These are phyloP conservation scores for Carex pumila DNA, from an alignment of 176 grass and related monocot genomes.

Conservation along the genomic window DNA sequence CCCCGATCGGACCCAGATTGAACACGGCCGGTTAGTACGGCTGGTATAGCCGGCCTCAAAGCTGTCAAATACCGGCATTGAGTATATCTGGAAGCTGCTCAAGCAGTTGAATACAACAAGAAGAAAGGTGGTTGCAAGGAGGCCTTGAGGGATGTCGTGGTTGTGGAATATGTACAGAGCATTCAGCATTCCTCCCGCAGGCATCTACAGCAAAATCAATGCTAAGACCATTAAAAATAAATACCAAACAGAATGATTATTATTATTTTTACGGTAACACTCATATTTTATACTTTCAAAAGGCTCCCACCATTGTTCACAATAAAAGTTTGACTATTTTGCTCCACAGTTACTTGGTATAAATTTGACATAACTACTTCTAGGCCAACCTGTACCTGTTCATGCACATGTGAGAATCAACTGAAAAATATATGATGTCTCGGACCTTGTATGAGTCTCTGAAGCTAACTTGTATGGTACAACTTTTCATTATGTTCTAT, in stretches of 20 bases:
- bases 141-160: slow-evolving; percentile 54
- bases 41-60: slow-evolving; percentile 87
- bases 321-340: too few species aligned
- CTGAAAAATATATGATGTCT: neutral
- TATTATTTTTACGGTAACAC: neutral
- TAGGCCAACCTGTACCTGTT: neutral
- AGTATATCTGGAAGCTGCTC: slow-evolving; percentile 99
- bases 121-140: slow-evolving; percentile 70
- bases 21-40: slow-evolving; percentile 88
- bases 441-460: neutral
- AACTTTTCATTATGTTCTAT: neutral
- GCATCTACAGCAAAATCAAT: slow-evolving; percentile 46
- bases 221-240: slow-evolving; percentile 7
- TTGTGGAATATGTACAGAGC: slow-evolving; percentile 84
- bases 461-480: neutral
- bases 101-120: slow-evolving; percentile 94
- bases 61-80: slow-evolving; percentile 94
- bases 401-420: neutral
- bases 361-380: neutral
- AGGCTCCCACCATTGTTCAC: neutral
- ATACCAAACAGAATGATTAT: neutral
- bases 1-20: slow-evolving; percentile 65
- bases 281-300: neutral
- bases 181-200: slow-evolving; percentile 68
- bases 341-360: too few species aligned